These are phyloP conservation scores for Jacaranda copaia DNA, from an alignment of 257 asterid species.

Conservation along the genomic window DNA sequence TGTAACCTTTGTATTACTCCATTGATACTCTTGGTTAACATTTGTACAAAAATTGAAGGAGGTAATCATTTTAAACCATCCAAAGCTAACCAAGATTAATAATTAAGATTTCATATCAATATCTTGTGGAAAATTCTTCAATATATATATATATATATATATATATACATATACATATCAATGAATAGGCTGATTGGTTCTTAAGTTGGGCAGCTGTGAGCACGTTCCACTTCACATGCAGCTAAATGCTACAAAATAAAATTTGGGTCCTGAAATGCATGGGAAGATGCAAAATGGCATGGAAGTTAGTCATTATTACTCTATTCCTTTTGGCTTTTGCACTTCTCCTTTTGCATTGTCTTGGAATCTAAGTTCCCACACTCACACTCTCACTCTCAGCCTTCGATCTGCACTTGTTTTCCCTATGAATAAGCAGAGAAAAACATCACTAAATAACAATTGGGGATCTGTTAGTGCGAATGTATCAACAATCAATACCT, in stretches of 20 bases:
- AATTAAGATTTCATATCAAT: too few relatives aligned
- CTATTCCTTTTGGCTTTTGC: conserved; percentile 49
- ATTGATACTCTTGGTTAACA: too few relatives aligned
- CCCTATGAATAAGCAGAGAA: not conserved
- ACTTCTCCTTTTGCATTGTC: conserved; percentile 41
- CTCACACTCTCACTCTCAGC: conserved; percentile 6
- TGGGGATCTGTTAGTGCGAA: conserved; percentile 33
- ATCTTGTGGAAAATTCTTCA: too few relatives aligned
- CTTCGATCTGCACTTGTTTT: conserved; percentile 34
- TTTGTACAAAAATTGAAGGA: too few relatives aligned
- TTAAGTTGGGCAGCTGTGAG: not conserved
- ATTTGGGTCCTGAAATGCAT: not conserved
- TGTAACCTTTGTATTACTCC: too few relatives aligned
- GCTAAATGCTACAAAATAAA: conserved; percentile 33
- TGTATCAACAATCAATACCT: conserved; percentile 47
- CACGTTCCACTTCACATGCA: conserved; percentile 41
- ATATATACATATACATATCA: not conserved
- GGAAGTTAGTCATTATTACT: conserved; percentile 9
- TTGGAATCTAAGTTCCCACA: conserved; percentile 52
- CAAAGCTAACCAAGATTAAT: too few relatives aligned
- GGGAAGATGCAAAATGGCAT: conserved; percentile 36
- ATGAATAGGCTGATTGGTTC: not conserved
- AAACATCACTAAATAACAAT: not conserved
- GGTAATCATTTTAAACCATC: too few relatives aligned
- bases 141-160: too few relatives aligned